phyloP scores from a whole-genome alignment of 768 basidiomycete species.

The Rossbeevera mucosa region DNA sequence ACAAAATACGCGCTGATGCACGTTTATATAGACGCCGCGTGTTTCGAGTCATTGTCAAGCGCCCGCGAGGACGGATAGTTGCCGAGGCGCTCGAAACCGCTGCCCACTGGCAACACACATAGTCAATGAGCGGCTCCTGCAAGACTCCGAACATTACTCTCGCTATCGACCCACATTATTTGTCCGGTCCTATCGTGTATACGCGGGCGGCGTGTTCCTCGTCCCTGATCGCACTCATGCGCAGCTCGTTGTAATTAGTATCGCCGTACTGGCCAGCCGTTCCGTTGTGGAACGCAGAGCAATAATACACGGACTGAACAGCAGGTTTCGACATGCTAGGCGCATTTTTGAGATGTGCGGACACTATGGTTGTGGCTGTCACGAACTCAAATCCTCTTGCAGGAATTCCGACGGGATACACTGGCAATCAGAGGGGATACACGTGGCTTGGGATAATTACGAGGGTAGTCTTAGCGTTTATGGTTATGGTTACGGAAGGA shows the following conservation, averaged over 20 bases:
- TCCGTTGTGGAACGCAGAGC: not conserved
- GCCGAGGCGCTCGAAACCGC: conserved; percentile 11
- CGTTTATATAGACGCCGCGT: not conserved
- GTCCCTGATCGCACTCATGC: conserved; percentile 1
- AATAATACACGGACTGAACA: conserved; percentile 4
- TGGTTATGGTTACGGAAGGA: not conserved
- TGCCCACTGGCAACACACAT: not conserved
- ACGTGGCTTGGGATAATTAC: not conserved
- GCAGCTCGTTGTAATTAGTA: too few relatives aligned
- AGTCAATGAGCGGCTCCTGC: conserved; percentile 6
- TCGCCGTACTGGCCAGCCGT: not conserved
- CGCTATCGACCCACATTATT: not conserved
- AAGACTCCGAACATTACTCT: not conserved
- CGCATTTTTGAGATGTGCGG: conserved; percentile 6
- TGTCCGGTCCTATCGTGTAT: not conserved
- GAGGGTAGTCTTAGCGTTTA: not conserved
- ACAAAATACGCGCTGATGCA: not conserved
- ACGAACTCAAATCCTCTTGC: too few relatives aligned
- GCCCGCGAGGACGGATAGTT: not conserved
- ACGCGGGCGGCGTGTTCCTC: not conserved
- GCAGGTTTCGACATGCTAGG: conserved; percentile 8
- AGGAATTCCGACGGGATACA: conserved; percentile 5
- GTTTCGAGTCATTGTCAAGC: conserved; percentile 8
- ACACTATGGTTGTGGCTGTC: too few relatives aligned
- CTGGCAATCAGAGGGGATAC: not conserved